These are phyloP conservation scores for Sutorius australiensis DNA, from an alignment of 768 basidiomycete genomes.

Conservation along the genomic window DNA sequence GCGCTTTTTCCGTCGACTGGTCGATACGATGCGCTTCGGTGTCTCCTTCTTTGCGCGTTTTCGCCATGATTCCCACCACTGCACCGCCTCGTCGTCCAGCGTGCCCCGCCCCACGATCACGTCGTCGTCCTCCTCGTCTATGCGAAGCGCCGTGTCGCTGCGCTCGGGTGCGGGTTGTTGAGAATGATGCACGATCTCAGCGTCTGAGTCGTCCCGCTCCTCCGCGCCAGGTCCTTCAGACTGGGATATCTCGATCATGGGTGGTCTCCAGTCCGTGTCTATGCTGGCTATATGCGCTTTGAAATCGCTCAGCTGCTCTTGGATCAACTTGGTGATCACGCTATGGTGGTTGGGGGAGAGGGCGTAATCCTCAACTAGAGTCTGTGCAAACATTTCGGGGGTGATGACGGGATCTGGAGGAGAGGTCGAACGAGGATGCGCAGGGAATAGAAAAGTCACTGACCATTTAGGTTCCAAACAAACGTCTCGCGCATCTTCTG, in stretches of 20 bases:
- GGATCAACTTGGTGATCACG: slow-evolving; percentile 76
- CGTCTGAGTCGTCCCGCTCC: slow-evolving; percentile 30
- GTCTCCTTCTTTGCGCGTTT: slow-evolving; percentile 41
- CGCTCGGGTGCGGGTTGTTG: slow-evolving; percentile 9
- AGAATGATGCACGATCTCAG: slow-evolving; percentile 17
- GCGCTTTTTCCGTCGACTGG: slow-evolving; percentile 40
- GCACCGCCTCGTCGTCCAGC: slow-evolving; percentile 46
- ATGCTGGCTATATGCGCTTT: slow-evolving; percentile 60
- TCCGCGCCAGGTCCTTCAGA: slow-evolving; percentile 24
- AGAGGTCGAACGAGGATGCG: background rate
- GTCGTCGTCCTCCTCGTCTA: slow-evolving; percentile 24
- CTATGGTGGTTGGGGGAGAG: slow-evolving; percentile 62
- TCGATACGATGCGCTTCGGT: slow-evolving; percentile 24
- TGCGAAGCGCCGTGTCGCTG: slow-evolving; percentile 23
- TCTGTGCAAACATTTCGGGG: slow-evolving; percentile 86
- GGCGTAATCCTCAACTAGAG: slow-evolving; percentile 86
- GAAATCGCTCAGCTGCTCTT: slow-evolving; percentile 83
- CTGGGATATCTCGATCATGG: slow-evolving; percentile 19
- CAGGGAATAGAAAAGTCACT: slow-evolving; percentile 19
- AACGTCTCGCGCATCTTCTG: slow-evolving; percentile 95
- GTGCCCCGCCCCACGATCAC: slow-evolving; percentile 33
- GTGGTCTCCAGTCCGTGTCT: slow-evolving; percentile 40
- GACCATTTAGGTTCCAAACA: slow-evolving; percentile 94
- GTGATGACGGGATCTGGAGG: slow-evolving; percentile 78
- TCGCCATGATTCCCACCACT: slow-evolving; percentile 75